Conservation (phyloP, 2,329 filamentous ascomycete species). For the Paecilomyces sp. region DNA sequence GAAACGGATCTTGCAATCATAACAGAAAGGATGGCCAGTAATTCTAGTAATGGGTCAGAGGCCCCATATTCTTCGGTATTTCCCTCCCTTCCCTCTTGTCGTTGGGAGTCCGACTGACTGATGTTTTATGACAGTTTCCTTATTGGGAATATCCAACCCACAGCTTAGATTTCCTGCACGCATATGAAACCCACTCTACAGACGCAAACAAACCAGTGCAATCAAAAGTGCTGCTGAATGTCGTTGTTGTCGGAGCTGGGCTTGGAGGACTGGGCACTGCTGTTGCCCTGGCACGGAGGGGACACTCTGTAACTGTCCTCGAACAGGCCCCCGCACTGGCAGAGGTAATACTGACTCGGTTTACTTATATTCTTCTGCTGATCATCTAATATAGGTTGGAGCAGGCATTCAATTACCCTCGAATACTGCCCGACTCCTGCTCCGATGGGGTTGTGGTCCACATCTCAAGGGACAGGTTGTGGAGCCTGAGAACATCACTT, state of each 20-base stretch:
- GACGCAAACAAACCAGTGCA: not conserved
- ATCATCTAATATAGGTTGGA: slow-evolving; percentile 19
- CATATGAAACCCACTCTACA: not conserved
- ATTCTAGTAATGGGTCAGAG: not conserved
- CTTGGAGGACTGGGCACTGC: slow-evolving; percentile 21
- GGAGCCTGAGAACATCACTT: slow-evolving; percentile 23
- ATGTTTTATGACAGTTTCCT: not conserved
- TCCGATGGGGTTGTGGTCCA: slow-evolving; percentile 23
- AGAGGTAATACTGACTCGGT: slow-evolving; percentile 24
- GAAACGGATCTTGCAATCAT: not conserved
- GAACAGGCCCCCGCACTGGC: slow-evolving; percentile 25
- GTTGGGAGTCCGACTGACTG: not conserved
- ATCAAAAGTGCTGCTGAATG: slow-evolving; percentile 7
- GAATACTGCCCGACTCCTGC: slow-evolving; percentile 26
- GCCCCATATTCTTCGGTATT: not conserved
- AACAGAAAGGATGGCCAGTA: not conserved
- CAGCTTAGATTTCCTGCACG: not conserved
- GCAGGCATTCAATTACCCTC: slow-evolving; percentile 36
- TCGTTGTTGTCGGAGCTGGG: slow-evolving; percentile 24
- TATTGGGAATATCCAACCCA: not conserved
- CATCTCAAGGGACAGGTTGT: slow-evolving; percentile 19
- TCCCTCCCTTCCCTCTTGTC: not conserved
- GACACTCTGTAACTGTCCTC: slow-evolving; percentile 20
- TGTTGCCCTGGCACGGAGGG: slow-evolving; percentile 16
- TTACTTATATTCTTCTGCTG: not conserved